Evolutionary conservation across 352 stramenopile genomes (phyloP), one percentile per base, ranked within the genome.

Genomic region (Phytophthora pisi): DNA sequence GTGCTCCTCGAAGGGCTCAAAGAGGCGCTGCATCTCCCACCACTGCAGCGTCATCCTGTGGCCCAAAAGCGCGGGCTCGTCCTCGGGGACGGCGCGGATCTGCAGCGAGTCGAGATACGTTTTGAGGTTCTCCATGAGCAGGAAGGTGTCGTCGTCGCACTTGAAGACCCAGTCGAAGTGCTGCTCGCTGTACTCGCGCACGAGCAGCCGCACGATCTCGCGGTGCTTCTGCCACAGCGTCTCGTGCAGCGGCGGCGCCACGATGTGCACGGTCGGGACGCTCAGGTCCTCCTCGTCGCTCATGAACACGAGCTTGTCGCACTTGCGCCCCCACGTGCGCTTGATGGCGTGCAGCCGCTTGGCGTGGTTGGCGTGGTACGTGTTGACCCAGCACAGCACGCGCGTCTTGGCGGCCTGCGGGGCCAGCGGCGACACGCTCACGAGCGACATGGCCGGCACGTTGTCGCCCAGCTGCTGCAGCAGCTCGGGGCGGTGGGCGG

Each of bases 241-340:
- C 51, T 93, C 79, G 54, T 96, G 88, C 47, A 84, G 63, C 42
- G 86, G 83, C 31, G 85, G 85, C 8, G 84, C 83, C 28, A 67
- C 67, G 54, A 93, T 86, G 28, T 75, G 76, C 36, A 93, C 84
- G 0, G 84, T 95, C 1, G 83, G 83, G 57, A 94, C 71, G 26
- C 20, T 36, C 20, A 68, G 38, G 56, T 96, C 86, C 67, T 93
- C 82, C 5, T 81, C 51, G 68, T 96, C 79, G 60, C 88, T 96
- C 84, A 96, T 94, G 64, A 96, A 95, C 1, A 96, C 53, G n/a
- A 96, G 65, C 75, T 95, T 95, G 70, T 95, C 88, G 61, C 88
- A 96, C 52, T 89, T 88, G 2, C 59, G 65, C 20, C 86, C 88
- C 88, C 88, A 96, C 61, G 86, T 95, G 36, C 62, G 63, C 68